A percentile compares a stretch with the other conserved stretches of the same genome.
Evolutionary conservation across 2,329 filamentous ascomycete genomes (phyloP).

Genomic region (Exophiala mesophila): DNA sequence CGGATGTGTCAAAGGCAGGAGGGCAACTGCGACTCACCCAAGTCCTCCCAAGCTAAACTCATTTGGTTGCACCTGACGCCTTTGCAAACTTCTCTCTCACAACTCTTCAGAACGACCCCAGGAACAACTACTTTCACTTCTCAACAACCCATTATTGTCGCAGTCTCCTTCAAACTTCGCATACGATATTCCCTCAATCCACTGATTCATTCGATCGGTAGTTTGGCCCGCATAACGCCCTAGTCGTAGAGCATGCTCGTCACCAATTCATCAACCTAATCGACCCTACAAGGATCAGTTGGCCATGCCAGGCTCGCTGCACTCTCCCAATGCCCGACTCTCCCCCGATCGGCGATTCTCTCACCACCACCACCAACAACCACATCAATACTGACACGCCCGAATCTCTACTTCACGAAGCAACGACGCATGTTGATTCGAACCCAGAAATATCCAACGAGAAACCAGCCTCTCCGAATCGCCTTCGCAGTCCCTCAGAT

Average conservation of each 20-base stretch:
- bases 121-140: conserved; percentile 14
- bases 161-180: conserved; percentile 43
- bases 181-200: conserved; percentile 31
- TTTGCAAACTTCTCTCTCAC: conserved; percentile 8
- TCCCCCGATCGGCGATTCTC: conserved; percentile 18
- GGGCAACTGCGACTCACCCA: background rate
- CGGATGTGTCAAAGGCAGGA: too few relatives aligned
- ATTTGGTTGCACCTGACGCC: conserved; percentile 8
- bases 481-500: conserved; percentile 2
- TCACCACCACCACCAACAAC: conserved; percentile 6
- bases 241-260: conserved; percentile 33
- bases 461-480: conserved; percentile 1
- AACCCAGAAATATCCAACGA: background rate
- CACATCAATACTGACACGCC: too few relatives aligned
- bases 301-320: conserved; percentile 26
- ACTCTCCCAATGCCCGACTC: conserved; percentile 24
- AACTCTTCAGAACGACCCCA: conserved; percentile 15
- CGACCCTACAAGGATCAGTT: conserved; percentile 16
- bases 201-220: conserved; percentile 39
- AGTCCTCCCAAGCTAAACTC: background rate
- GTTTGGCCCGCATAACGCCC: conserved; percentile 32
- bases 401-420: too few relatives aligned
- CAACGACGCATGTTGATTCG: background rate
- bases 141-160: conserved; percentile 38
- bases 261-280: conserved; percentile 15